Evolutionary conservation across 2,329 filamentous ascomycete genomes (phyloP), one percentile per base, ranked within the genome.

Genomic region (Cladosporium halotolerans): DNA sequence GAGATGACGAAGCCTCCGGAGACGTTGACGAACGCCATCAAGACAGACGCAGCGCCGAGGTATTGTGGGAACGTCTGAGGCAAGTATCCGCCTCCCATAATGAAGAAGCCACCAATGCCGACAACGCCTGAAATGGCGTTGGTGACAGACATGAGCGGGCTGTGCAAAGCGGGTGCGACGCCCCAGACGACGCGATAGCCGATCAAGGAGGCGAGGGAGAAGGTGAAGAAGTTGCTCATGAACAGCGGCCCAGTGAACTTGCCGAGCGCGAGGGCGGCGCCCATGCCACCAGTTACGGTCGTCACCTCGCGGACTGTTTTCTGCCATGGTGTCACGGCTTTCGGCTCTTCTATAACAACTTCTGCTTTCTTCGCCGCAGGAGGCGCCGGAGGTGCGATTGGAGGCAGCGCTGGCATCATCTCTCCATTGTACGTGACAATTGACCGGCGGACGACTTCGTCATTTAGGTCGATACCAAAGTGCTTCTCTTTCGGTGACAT

Each of bases 91-190:
- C 89, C 89, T 10, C 89, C 90, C 73, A 96, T 85, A 52, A 95
- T 84, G 72, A 95, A 96, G 59, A 95, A 78, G 10, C 90, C 89
- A 53, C 89, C 90, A 56, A 96, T 79, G 54, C 89, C 90, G 31
- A 95, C 90, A 86, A 96, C 73, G 70, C 86, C 89, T 32, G 88
- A 93, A 62, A 95, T 95, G 28, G 90, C 90, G 67, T 96, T 95
- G 7, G 90, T 95, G 34, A 95, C 89, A 61, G 86, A 91, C 90
- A 96, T 95, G 4, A 96, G 74, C 1, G 89, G 90, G 2, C 88
- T 92, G 68, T 95, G 90, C 4, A 96, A 76, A 34, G 89, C 88
- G 7, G 89, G 89, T 0, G 77, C 75, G 10, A 95, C 89, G 50
- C 89, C 89, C 89, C 89, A 95, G 19, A 95, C 88, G 5, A 88